Conservation (phyloP, 139 green algal species). For the Tetraselmis striata region DNA sequence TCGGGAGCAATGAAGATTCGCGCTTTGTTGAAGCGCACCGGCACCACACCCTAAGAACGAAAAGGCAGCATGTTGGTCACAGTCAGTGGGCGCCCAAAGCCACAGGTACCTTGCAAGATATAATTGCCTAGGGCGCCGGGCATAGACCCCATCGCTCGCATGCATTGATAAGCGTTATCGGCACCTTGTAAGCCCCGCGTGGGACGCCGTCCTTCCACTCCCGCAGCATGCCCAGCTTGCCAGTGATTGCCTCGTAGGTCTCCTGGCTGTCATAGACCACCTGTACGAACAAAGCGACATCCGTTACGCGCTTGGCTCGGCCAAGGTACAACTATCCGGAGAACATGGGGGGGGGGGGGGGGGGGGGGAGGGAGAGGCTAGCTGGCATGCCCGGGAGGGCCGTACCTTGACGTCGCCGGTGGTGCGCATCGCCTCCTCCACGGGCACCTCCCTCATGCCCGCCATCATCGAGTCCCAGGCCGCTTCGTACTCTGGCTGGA, state of each 20-base stretch:
- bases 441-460: neutral
- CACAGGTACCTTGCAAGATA: no score
- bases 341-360: no score
- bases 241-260: constrained; percentile 28
- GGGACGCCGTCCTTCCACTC: constrained; percentile 38
- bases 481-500: neutral
- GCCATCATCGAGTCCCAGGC: constrained; percentile 1
- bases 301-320: no score
- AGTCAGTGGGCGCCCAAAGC: no score
- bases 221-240: constrained; percentile 1
- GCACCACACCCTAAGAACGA: neutral
- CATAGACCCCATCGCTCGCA: no score
- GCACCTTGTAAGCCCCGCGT: constrained; percentile 21
- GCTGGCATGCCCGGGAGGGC: neutral
- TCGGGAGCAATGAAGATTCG: neutral
- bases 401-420: neutral
- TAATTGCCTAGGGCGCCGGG: no score
- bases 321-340: no score
- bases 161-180: no score
- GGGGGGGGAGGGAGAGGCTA: no score
- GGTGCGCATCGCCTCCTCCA: neutral
- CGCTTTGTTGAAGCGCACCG: neutral
- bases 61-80: no score
- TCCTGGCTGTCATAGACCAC: constrained; percentile 26
- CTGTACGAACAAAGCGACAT: no score